Conservation (phyloP, 1,284 basidiomycete genomes). For the Ceratobasidium sp. region DNA sequence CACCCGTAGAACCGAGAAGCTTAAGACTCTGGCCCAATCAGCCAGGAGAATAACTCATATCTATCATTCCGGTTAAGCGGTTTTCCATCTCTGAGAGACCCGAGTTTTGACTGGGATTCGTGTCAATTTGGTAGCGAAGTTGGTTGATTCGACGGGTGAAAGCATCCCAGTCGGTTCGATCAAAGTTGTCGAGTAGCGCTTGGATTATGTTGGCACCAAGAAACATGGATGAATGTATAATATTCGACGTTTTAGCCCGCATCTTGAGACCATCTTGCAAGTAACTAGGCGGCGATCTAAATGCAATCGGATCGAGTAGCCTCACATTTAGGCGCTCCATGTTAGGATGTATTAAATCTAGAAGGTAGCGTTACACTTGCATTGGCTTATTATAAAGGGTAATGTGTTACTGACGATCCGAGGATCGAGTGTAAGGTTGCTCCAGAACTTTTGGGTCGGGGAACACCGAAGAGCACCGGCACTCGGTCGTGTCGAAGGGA, state of each 20-base stretch:
- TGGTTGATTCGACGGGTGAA: slow-evolving; percentile 3
- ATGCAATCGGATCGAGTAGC: slow-evolving; percentile 8
- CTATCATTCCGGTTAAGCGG: background rate
- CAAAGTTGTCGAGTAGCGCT: slow-evolving; percentile 20
- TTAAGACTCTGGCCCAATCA: background rate
- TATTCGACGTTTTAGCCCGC: slow-evolving; percentile 4
- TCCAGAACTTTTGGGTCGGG: background rate
- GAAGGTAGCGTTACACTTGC: background rate
- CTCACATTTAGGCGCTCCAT: background rate
- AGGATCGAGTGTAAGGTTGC: slow-evolving; percentile 11
- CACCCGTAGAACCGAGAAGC: background rate
- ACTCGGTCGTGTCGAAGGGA: no score
- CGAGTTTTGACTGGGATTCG: background rate
- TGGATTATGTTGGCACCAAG: slow-evolving; percentile 28
- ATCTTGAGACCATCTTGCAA: slow-evolving; percentile 7
- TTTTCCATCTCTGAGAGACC: background rate
- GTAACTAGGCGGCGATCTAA: slow-evolving; percentile 1
- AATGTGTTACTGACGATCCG: slow-evolving; percentile 10
- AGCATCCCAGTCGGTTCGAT: background rate
- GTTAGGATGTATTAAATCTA: background rate
- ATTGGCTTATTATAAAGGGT: slow-evolving; percentile 32
- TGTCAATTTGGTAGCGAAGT: background rate
- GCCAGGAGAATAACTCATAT: background rate
- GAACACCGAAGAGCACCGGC: no score
- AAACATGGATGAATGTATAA: slow-evolving; percentile 16